A percentile compares a stretch with the other conserved stretches of the same genome.
phyloP scores from a whole-genome alignment of 176 grass and related monocot genomes.

The maize (Zea mays) region Zm-B73-REFERENCE-NAM-5.0 NC_050101.1:153677501-153678000 shows the following conservation, averaged over 20 bases:
- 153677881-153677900: slow-evolving; percentile 55
- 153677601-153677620: too few species aligned
- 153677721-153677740: neutral
- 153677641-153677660: slow-evolving; percentile 83
- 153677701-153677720: neutral
- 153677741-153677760: neutral
- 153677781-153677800: too few species aligned
- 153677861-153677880: slow-evolving; percentile 71
- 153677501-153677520: too few species aligned
- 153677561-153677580: too few species aligned
- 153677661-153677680: slow-evolving; percentile 52
- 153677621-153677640: slow-evolving; percentile 40
- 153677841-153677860: slow-evolving; percentile 70
- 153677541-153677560: too few species aligned
- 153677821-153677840: slow-evolving; percentile 90
- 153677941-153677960: slow-evolving; percentile 83
- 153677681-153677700: neutral
- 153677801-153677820: slow-evolving; percentile 76
- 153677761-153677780: neutral
- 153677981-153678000: slow-evolving; percentile 31
- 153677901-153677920: slow-evolving; percentile 62
- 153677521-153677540: too few species aligned
- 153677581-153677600: neutral
- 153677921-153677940: slow-evolving; percentile 82
- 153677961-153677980: slow-evolving; percentile 70